Percentiles rank a stretch among this genome's conserved stretches.
phyloP scores from a whole-genome alignment of 768 basidiomycete genomes.

The Russula brevipes region DNA sequence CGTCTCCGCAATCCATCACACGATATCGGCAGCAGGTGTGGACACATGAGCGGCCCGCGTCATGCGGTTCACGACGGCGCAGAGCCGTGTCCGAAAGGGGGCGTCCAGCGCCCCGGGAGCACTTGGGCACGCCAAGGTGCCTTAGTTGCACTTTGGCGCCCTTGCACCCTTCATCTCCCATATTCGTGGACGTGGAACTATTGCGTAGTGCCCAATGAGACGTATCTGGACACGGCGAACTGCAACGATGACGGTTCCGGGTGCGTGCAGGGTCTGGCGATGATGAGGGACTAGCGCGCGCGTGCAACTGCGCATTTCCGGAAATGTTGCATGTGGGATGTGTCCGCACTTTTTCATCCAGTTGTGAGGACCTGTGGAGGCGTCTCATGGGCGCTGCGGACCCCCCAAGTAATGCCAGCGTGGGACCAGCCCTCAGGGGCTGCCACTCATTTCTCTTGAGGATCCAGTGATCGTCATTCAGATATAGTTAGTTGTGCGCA shows the following conservation, averaged over 20 bases:
- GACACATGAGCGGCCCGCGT: conserved; percentile 16
- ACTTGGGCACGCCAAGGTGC: neutral
- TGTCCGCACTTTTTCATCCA: neutral
- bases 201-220: neutral
- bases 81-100: conserved; percentile 1
- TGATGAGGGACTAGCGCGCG: conserved; percentile 6
- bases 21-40: neutral
- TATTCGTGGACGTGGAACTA: neutral
- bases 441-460: neutral
- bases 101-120: neutral
- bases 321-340: conserved; percentile 5
- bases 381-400: neutral
- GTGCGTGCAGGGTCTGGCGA: neutral
- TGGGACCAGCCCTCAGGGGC: neutral
- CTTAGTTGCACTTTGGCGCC: neutral
- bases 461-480: neutral
- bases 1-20: neutral
- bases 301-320: neutral
- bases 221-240: neutral
- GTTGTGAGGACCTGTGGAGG: neutral
- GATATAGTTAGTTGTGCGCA: neutral
- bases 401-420: neutral
- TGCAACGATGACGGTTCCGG: neutral
- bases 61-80: neutral
- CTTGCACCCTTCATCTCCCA: neutral